These are phyloP conservation scores for Monosporascus sp. DNA, from an alignment of 2,329 filamentous ascomycete species.

Conservation along the genomic window DNA sequence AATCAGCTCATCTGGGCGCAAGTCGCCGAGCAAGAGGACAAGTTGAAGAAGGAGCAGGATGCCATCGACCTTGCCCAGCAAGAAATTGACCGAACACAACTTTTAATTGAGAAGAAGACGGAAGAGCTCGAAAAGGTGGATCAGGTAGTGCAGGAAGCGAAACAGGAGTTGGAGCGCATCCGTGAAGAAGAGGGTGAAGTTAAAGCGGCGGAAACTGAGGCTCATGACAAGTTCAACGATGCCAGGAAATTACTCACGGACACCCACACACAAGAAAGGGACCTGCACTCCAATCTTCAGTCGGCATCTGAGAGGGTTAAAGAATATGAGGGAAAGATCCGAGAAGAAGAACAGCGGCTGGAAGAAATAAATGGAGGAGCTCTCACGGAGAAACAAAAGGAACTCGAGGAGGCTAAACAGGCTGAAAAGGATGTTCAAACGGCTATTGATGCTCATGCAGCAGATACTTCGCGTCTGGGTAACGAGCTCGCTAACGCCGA, in stretches of 20 bases:
- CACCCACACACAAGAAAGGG: constrained; percentile 59
- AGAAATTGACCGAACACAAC: constrained; percentile 30
- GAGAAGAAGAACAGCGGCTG: constrained; percentile 56
- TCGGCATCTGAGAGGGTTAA: constrained; percentile 43
- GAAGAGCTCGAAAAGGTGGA: constrained; percentile 42
- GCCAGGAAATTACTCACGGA: constrained; percentile 49
- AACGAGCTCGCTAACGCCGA: constrained; percentile 25
- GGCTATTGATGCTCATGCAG: constrained; percentile 18
- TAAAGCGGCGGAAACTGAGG: constrained; percentile 40
- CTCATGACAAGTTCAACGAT: constrained; percentile 47
- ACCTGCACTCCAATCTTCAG: constrained; percentile 55
- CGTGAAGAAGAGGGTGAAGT: constrained; percentile 42
- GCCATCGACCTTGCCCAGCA: constrained; percentile 25
- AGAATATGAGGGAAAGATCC: constrained; percentile 42
- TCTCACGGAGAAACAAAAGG: constrained; percentile 54
- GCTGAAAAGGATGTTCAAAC: constrained; percentile 38
- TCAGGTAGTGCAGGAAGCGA: constrained; percentile 35
- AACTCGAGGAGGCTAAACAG: constrained; percentile 54
- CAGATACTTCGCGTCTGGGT: constrained; percentile 17
- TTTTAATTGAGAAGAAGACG: constrained; percentile 39
- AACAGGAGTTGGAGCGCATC: constrained; percentile 35
- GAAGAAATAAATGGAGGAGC: constrained; percentile 65
- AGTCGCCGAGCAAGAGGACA: constrained; percentile 68
- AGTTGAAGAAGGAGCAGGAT: constrained; percentile 31
- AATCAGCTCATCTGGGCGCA: constrained; percentile 82